A percentile compares a stretch with the other conserved stretches of the same genome.
Conservation (phyloP, 768 basidiomycete genomes). For the Russula sp. region DNA sequence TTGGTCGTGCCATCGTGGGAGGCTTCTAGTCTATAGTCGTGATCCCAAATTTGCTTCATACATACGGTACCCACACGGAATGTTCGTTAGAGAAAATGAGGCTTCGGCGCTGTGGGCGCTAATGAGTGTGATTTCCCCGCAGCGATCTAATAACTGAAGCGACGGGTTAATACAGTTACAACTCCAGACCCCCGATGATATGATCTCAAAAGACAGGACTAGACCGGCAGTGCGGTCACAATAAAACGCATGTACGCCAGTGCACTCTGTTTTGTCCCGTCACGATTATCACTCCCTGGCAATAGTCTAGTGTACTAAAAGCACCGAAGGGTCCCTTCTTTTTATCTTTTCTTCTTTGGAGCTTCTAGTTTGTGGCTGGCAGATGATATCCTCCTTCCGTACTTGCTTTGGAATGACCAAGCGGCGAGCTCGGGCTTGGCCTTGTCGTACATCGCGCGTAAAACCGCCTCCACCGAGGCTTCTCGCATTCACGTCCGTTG, state of each 20-base stretch:
- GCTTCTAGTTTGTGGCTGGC: neutral
- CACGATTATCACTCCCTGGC: neutral
- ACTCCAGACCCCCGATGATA: neutral
- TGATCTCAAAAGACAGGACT: neutral
- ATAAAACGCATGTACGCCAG: neutral
- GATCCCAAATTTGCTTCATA: neutral
- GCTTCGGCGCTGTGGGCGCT: conserved; percentile 5
- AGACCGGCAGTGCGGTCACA: neutral
- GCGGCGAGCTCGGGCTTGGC: neutral
- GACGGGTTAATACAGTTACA: neutral
- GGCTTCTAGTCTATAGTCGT: neutral
- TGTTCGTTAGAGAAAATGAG: conserved; percentile 10
- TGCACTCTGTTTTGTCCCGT: neutral
- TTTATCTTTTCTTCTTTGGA: neutral
- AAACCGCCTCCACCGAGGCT: neutral
- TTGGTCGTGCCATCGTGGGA: neutral
- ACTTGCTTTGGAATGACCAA: neutral
- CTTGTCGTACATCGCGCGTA: neutral
- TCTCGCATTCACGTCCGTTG: neutral
- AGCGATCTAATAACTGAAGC: neutral
- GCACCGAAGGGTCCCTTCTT: neutral
- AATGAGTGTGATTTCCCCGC: conserved; percentile 2
- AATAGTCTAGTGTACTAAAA: neutral
- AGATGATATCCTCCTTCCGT: neutral
- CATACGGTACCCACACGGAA: conserved; percentile 7